phyloP scores from a whole-genome alignment of 257 asterid genomes.

The Gentiana dahurica region DNA sequence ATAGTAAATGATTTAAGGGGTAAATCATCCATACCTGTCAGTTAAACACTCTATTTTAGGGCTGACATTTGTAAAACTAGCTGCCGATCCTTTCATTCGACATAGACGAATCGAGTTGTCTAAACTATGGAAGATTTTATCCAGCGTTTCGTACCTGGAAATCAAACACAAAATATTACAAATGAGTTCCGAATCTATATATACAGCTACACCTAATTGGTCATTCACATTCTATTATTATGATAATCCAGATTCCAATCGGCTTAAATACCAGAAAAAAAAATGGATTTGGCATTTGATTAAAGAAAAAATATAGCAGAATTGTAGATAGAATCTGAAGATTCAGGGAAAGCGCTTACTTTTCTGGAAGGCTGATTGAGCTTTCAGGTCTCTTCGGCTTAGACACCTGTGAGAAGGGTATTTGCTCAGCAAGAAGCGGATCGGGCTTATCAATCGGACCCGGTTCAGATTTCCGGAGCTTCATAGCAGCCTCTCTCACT shows the following conservation, averaged over 20 bases:
- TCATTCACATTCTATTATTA: too few relatives aligned
- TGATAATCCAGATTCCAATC: too few relatives aligned
- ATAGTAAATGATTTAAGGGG: neutral
- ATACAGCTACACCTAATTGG: too few relatives aligned
- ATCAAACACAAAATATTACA: neutral
- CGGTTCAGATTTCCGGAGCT: conserved; percentile 33
- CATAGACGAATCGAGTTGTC: conserved; percentile 67
- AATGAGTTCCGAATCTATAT: neutral
- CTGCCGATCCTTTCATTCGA: conserved; percentile 34
- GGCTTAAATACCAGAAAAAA: too few relatives aligned
- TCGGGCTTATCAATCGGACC: conserved; percentile 13
- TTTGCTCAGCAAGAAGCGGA: conserved; percentile 10
- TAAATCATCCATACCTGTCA: conserved; percentile 40
- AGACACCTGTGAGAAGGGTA: conserved; percentile 9
- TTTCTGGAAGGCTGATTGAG: conserved; percentile 47
- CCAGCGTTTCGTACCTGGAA: conserved; percentile 68
- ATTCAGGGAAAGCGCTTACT: conserved; percentile 27
- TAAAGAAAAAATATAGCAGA: too few relatives aligned
- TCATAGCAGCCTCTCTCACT: conserved; percentile 46
- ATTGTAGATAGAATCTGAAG: neutral
- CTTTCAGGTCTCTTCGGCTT: conserved; percentile 24
- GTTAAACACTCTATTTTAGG: conserved; percentile 54
- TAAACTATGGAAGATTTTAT: conserved; percentile 57
- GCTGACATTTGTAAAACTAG: conserved; percentile 53
- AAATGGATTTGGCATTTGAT: too few relatives aligned